Percentiles rank a stretch among this genome's conserved stretches.
phyloP scores from a whole-genome alignment of 805 yeast genomes.

The Teunomyces pallodes region DNA sequence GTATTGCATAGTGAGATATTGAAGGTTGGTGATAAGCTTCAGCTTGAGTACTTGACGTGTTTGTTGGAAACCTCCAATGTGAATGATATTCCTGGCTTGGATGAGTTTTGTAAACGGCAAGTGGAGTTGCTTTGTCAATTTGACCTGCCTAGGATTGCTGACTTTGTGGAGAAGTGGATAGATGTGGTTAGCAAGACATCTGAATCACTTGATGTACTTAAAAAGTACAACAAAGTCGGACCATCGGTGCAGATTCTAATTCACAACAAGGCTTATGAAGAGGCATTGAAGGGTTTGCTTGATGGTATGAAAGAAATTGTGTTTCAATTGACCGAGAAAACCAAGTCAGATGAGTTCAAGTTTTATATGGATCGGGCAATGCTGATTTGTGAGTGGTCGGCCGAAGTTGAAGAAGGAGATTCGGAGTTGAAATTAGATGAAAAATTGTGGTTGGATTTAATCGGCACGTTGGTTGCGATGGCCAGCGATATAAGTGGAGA shows the following conservation, averaged over 20 bases:
- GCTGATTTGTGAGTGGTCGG: slow-evolving; percentile 23
- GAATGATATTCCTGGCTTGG: slow-evolving; percentile 4
- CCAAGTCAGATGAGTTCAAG: slow-evolving; percentile 25
- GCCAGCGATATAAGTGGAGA: slow-evolving; percentile 9
- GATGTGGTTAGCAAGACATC: background rate
- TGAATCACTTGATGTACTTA: slow-evolving; percentile 13
- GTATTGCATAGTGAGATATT: slow-evolving; percentile 38
- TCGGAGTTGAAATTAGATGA: slow-evolving; percentile 18
- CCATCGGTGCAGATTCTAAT: slow-evolving; percentile 30
- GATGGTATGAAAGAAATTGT: slow-evolving; percentile 18
- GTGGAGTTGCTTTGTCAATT: slow-evolving; percentile 22
- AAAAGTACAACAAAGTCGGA: slow-evolving; percentile 22
- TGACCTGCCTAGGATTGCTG: slow-evolving; percentile 13
- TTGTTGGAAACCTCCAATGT: slow-evolving; percentile 19
- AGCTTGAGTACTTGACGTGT: slow-evolving; percentile 29
- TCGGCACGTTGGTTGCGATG: slow-evolving; percentile 22
- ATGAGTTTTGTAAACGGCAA: slow-evolving; percentile 17
- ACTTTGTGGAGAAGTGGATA: slow-evolving; percentile 13
- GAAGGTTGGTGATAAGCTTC: slow-evolving; percentile 17
- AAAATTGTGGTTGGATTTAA: slow-evolving; percentile 28
- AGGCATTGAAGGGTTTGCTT: slow-evolving; percentile 30
- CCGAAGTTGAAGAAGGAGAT: slow-evolving; percentile 5
- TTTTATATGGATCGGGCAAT: slow-evolving; percentile 31
- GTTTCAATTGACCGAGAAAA: slow-evolving; percentile 12
- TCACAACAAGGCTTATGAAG: slow-evolving; percentile 17